Evolutionary conservation across 257 asterid genomes (phyloP).

Genomic region (Solanum gracilifrons): DNA sequence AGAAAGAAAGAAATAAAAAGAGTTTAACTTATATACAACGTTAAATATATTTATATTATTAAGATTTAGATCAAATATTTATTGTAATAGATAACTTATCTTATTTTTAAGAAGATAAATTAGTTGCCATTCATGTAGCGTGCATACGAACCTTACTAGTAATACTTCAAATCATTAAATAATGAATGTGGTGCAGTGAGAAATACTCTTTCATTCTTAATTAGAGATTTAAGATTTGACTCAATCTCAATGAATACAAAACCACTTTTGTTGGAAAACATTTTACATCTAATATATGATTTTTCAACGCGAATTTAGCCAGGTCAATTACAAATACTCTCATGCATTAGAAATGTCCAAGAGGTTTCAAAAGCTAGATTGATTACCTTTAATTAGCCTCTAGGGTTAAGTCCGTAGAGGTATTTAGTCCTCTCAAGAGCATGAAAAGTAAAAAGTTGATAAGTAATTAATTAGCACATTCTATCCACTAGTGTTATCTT

Average conservation of each 20-base stretch:
- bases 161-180: not conserved
- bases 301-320: not conserved
- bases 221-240: not conserved
- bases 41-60: no score
- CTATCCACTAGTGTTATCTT: constrained; percentile 22
- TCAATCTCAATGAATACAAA: not conserved
- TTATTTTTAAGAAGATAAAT: no score
- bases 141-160: not conserved
- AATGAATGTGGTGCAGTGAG: not conserved
- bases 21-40: no score
- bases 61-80: no score
- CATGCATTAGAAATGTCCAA: not conserved
- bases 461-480: constrained; percentile 14
- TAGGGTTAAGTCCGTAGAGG: not conserved
- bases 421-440: not conserved
- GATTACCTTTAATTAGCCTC: not conserved
- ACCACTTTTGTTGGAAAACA: rapidly evolving
- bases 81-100: no score
- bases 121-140: not conserved
- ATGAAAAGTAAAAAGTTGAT: not conserved
- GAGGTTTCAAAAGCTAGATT: not conserved
- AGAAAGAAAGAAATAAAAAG: no score
- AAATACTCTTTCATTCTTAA: not conserved
- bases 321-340: not conserved
- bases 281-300: not conserved